Evolutionary conservation across 352 stramenopile genomes (phyloP).

Genomic region (Thraustotheca clavata): DNA sequence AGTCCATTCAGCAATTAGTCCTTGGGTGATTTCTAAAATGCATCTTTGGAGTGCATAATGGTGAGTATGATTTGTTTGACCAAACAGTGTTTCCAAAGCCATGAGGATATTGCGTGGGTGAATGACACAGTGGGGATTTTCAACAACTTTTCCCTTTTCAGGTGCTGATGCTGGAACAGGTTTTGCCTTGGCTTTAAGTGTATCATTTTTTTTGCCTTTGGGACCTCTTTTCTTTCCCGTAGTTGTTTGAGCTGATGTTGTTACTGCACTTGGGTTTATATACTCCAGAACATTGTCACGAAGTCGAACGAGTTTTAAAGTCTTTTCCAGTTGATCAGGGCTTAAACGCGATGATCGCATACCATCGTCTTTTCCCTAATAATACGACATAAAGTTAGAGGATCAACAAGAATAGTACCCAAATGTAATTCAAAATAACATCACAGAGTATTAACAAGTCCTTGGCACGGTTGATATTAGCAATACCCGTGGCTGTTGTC

Average conservation of each 20-base stretch:
- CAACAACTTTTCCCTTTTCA: background rate
- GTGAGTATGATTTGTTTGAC: background rate
- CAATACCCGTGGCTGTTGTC: background rate
- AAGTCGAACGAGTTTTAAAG: background rate
- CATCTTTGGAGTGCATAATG: background rate
- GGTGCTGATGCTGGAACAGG: background rate
- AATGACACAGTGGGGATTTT: background rate
- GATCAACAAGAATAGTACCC: background rate
- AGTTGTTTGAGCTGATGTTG: background rate
- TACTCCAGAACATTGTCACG: background rate
- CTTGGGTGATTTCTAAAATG: background rate
- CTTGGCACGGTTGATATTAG: background rate
- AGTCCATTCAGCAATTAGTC: background rate
- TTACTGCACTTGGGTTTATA: background rate
- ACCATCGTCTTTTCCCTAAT: slow-evolving; percentile 1
- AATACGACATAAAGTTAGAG: background rate
- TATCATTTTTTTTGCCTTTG: background rate
- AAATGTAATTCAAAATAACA: slow-evolving; percentile 13
- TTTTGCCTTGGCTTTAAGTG: background rate
- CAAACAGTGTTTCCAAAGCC: background rate
- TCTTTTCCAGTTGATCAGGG: background rate
- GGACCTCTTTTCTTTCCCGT: background rate
- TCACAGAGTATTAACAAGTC: slow-evolving; percentile 12
- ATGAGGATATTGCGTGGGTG: slow-evolving; percentile 11
- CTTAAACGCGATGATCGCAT: background rate